Evolutionary conservation across 345 rosid genomes (phyloP).

Genomic region (Ailanthus altissimus): DNA sequence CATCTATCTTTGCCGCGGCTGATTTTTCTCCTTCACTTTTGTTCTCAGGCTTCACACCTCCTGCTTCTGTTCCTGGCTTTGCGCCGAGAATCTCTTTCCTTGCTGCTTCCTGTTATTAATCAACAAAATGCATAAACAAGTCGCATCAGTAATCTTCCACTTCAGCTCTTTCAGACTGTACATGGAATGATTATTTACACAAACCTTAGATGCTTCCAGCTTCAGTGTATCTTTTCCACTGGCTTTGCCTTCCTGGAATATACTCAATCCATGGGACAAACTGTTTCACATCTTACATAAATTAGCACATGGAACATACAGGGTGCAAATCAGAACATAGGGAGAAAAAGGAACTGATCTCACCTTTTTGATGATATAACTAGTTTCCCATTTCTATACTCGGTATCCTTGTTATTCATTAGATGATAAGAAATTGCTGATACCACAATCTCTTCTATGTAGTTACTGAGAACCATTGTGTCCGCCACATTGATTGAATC

Average conservation of each 20-base stretch:
- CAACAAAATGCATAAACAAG: background rate
- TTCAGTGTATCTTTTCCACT: constrained; percentile 47
- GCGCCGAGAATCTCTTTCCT: constrained; percentile 24
- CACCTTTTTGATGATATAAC: constrained; percentile 79
- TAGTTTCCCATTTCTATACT: constrained; percentile 85
- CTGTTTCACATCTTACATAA: constrained; percentile 38
- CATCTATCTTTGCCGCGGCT: constrained; percentile 41
- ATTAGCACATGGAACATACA: constrained; percentile 12
- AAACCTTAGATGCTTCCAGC: constrained; percentile 54
- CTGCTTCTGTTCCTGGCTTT: constrained; percentile 47
- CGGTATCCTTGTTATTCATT: constrained; percentile 75
- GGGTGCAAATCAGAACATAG: background rate
- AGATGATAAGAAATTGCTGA: constrained; percentile 90
- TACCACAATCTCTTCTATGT: constrained; percentile 87
- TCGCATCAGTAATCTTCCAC: background rate
- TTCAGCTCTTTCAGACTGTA: background rate
- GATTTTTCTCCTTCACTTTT: constrained; percentile 50
- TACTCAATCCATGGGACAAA: constrained; percentile 80
- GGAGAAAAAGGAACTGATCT: background rate
- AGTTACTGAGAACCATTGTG: constrained; percentile 67
- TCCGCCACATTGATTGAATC: constrained; percentile 68
- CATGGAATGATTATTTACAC: background rate
- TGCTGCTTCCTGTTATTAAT: constrained; percentile 42
- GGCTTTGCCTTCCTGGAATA: constrained; percentile 74
- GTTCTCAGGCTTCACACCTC: constrained; percentile 33